These are phyloP conservation scores for Barnettozyma vustinii DNA, from an alignment of 805 yeast genomes.

Conservation along the genomic window DNA sequence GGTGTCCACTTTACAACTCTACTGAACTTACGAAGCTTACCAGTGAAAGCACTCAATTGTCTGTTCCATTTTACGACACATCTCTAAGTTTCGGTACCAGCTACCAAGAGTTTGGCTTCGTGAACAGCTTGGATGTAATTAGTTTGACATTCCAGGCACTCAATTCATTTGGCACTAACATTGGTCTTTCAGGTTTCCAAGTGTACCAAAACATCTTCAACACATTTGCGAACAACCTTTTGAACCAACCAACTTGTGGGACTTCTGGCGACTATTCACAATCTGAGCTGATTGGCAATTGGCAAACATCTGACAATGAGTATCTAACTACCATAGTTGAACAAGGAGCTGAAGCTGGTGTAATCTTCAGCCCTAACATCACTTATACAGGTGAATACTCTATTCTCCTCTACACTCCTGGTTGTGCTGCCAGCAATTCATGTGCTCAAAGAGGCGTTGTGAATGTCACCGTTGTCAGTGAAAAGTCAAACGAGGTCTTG, in stretches of 20 bases:
- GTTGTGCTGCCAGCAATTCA: slow-evolving; percentile 64
- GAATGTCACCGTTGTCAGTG: slow-evolving; percentile 60
- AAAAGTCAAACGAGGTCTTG: slow-evolving; percentile 32
- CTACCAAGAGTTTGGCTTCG: slow-evolving; percentile 83
- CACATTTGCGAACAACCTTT: slow-evolving; percentile 68
- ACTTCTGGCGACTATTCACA: slow-evolving; percentile 17
- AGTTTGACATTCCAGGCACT: slow-evolving; percentile 59
- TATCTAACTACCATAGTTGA: slow-evolving; percentile 31
- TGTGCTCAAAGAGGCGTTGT: slow-evolving; percentile 72
- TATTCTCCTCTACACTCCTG: slow-evolving; percentile 77
- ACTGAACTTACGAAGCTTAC: slow-evolving; percentile 25
- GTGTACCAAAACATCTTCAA: slow-evolving; percentile 50
- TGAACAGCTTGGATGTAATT: slow-evolving; percentile 55
- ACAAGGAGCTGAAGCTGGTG: slow-evolving; percentile 33
- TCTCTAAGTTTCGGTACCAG: slow-evolving; percentile 25
- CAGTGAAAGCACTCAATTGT: slow-evolving; percentile 4
- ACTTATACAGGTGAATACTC: slow-evolving; percentile 71
- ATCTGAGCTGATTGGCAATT: slow-evolving; percentile 26
- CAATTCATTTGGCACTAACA: slow-evolving; percentile 63
- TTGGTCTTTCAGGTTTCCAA: slow-evolving; percentile 69
- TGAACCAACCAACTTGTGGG: slow-evolving; percentile 64
- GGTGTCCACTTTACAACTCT: slow-evolving; percentile 65
- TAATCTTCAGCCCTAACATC: slow-evolving; percentile 61
- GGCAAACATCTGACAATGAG: slow-evolving; percentile 30
- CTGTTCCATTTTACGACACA: slow-evolving; percentile 4